These are phyloP conservation scores for Teratosphaeria viscida DNA, from an alignment of 2,329 filamentous ascomycete genomes.

Conservation along the genomic window DNA sequence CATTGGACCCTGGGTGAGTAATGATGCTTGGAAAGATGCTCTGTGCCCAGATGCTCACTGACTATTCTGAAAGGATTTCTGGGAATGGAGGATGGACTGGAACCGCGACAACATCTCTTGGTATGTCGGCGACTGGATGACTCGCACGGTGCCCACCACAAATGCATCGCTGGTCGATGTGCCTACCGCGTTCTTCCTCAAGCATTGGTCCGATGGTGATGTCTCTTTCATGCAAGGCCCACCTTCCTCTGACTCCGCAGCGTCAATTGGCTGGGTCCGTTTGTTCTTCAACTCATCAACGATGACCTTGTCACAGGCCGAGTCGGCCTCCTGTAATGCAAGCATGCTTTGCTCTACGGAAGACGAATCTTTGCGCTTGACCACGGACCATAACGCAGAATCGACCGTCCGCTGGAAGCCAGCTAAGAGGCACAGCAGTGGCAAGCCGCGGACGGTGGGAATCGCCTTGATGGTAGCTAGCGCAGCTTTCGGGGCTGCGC, in stretches of 20 bases:
- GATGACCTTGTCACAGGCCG: constrained; percentile 21
- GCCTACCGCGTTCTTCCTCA: constrained; percentile 34
- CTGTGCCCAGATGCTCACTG: neutral
- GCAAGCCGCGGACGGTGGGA: constrained; percentile 1
- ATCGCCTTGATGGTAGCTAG: constrained; percentile 6
- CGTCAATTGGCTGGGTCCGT: constrained; percentile 37
- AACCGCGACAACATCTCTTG: constrained; percentile 32
- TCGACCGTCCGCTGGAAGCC: constrained; percentile 1
- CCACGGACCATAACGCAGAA: constrained; percentile 6
- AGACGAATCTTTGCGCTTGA: constrained; percentile 16
- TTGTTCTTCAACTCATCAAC: constrained; percentile 41
- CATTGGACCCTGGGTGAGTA: constrained; percentile 27
- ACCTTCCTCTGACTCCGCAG: constrained; percentile 29
- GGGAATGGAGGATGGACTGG: constrained; percentile 40
- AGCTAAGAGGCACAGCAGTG: neutral
- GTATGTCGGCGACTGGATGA: constrained; percentile 22
- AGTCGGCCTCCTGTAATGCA: constrained; percentile 8
- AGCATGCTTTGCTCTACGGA: constrained; percentile 16
- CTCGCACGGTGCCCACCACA: constrained; percentile 18
- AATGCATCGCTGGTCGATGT: constrained; percentile 30
- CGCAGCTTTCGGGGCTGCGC: constrained; percentile 6
- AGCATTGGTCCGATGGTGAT: constrained; percentile 41
- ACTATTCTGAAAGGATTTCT: constrained; percentile 21
- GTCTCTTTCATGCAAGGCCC: constrained; percentile 36
- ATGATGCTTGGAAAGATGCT: neutral